A percentile compares a stretch with the other conserved stretches of the same genome.
These are phyloP conservation scores for Acmispon strigosus DNA, from an alignment of 306 rosid species.

Conservation along the genomic window DNA sequence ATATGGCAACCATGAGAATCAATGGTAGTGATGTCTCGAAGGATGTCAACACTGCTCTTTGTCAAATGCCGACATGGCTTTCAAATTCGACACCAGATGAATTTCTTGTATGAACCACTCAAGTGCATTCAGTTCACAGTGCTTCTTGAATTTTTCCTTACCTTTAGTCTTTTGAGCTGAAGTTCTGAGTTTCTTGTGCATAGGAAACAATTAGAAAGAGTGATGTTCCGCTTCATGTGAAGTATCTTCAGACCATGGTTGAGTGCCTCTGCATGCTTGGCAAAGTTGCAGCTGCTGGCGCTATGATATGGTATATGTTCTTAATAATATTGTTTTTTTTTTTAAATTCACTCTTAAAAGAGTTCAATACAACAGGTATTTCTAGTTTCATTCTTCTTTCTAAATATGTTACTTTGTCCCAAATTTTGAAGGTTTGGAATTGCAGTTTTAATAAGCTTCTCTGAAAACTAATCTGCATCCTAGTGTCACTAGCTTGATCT, in stretches of 20 bases:
- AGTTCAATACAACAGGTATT: background rate
- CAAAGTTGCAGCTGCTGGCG: constrained; percentile 98
- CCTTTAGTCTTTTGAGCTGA: constrained; percentile 28
- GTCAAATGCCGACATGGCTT: constrained; percentile 89
- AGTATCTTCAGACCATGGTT: constrained; percentile 95
- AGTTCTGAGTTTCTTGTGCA: constrained; percentile 25
- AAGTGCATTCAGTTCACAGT: constrained; percentile 5
- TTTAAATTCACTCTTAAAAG: constrained; percentile 6
- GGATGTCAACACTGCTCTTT: constrained; percentile 46
- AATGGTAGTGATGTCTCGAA: constrained; percentile 55
- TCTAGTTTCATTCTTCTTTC: background rate
- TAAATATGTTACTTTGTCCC: background rate
- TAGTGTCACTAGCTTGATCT: background rate
- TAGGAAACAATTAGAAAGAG: constrained; percentile 90
- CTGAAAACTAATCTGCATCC: background rate
- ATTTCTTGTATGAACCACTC: constrained; percentile 71
- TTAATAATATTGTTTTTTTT: constrained; percentile 10
- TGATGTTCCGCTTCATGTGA: constrained; percentile 81
- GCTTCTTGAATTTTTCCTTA: constrained; percentile 16
- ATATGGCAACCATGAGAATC: constrained; percentile 33
- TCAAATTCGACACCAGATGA: constrained; percentile 92
- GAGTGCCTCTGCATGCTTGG: constrained; percentile 97
- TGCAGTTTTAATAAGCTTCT: background rate
- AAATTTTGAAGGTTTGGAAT: background rate
- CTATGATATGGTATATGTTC: constrained; percentile 84